phyloP scores from a whole-genome alignment of 2,329 filamentous ascomycete species.

The Fusarium annulatum region DNA sequence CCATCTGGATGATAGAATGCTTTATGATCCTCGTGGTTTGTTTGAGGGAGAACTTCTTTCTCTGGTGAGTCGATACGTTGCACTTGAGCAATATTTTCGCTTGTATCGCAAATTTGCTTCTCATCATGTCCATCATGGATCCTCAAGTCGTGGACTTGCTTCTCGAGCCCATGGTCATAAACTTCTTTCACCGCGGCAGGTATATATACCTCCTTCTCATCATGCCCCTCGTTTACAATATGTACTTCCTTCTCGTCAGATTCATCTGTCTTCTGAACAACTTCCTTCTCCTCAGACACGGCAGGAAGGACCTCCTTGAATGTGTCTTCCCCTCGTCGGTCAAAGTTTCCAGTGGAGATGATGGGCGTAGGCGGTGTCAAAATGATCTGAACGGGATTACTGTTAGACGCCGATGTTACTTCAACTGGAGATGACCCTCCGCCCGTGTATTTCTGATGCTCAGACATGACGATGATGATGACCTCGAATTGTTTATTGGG shows the following conservation, averaged over 20 bases:
- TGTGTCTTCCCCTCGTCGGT: constrained; percentile 7
- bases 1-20: background rate
- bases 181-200: constrained; percentile 6
- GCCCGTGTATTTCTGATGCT: background rate
- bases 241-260: constrained; percentile 11
- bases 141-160: background rate
- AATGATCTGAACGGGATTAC: constrained; percentile 21
- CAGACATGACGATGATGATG: constrained; percentile 9
- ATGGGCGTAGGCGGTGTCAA: constrained; percentile 35
- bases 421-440: background rate
- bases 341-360: background rate
- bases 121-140: constrained; percentile 1
- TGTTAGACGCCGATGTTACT: background rate
- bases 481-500: background rate
- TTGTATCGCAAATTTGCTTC: constrained; percentile 16
- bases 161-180: background rate
- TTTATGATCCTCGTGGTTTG: background rate
- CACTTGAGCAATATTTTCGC: background rate
- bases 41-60: background rate
- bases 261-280: background rate
- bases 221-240: background rate
- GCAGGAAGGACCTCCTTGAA: constrained; percentile 22
- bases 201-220: constrained; percentile 18
- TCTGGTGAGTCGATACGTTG: background rate
- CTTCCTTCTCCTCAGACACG: constrained; percentile 30